Evolutionary conservation across 2,329 filamentous ascomycete species (phyloP), one percentile per base, ranked within the genome.

Genomic region (Cladorrhinum sp.): DNA sequence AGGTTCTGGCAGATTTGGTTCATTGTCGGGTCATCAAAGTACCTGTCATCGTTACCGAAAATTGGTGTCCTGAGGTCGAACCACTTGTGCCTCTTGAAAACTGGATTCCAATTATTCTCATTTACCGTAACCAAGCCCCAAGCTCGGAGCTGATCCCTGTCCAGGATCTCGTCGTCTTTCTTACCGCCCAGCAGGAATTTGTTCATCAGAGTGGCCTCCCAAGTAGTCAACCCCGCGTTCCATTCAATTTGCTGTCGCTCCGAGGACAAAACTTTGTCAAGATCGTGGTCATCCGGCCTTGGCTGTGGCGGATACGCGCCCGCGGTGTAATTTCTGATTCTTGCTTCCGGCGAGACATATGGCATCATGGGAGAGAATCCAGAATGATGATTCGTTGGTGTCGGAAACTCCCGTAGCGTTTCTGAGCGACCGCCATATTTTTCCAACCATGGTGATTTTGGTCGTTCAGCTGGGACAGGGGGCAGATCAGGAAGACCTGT

Each of bases 181-280:
- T 5, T 46, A 9, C 57, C 3, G 49, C 39, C 61, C 49, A 57
- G 18, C 9, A 58, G 28, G 12, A 46, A 30, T 23, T 63, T 52
- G 33, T 9, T 12, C 23, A 61, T 53, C 14, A 42, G 16, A 9
- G 2, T 58, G 5, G 55, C 21, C 28, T 63, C 61, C 61, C 58
- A 61, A 10, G 61, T 59, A 1, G 58, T 36, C 30, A 63, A 18
- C 14, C 61, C 58, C 1, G 2, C 10, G 23, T 63, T 61, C 12
- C 2, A 2, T 1, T 21, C 12, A 0, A 49, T 24, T 33, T 61
- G 61, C 5, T 24, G 14, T 8, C 33, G 36, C 28, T 64, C 56
- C 10, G 59, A 16, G 5, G 7, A 26, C 5, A 64, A 61, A 8
- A 64, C 53, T 51, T 21, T 55, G 33, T 64, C 62, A 50, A 61